These are phyloP conservation scores for Backusella australiensis DNA, from an alignment of 192 early-diverging fungal genomes.

Conservation along the genomic window DNA sequence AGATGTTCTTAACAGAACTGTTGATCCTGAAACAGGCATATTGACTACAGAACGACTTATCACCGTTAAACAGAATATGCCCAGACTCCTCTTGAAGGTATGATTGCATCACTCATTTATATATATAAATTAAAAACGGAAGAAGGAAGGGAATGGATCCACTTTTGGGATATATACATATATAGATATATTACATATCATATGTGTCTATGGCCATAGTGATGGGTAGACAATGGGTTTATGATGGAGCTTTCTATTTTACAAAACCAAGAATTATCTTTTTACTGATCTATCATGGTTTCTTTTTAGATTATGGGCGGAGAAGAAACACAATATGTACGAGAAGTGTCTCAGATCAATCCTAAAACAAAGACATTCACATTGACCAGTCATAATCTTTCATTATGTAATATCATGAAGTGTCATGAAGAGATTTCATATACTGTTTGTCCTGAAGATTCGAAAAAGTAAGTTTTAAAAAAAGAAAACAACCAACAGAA, in stretches of 20 bases:
- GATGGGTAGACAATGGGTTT: neutral
- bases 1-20: slow-evolving; percentile 78
- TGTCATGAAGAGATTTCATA: slow-evolving; percentile 85
- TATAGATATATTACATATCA: neutral
- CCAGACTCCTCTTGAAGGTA: slow-evolving; percentile 65
- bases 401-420: slow-evolving; percentile 77
- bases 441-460: slow-evolving; percentile 55
- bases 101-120: neutral
- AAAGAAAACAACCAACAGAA: neutral
- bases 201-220: neutral
- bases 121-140: neutral
- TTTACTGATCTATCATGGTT: neutral
- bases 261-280: neutral
- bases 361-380: slow-evolving; percentile 66
- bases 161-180: neutral
- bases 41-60: slow-evolving; percentile 90
- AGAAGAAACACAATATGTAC: slow-evolving; percentile 72
- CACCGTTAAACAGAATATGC: slow-evolving; percentile 81
- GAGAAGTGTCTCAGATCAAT: slow-evolving; percentile 86
- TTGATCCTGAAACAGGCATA: slow-evolving; percentile 81
- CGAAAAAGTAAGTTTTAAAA: slow-evolving; percentile 23
- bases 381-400: slow-evolving; percentile 81
- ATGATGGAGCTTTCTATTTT: neutral
- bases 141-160: neutral
- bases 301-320: slow-evolving; percentile 59